A percentile compares a stretch with the other conserved stretches of the same genome.
Conservation (phyloP, 176 grass and related monocot species). For the Cenchrus purpureus region DNA sequence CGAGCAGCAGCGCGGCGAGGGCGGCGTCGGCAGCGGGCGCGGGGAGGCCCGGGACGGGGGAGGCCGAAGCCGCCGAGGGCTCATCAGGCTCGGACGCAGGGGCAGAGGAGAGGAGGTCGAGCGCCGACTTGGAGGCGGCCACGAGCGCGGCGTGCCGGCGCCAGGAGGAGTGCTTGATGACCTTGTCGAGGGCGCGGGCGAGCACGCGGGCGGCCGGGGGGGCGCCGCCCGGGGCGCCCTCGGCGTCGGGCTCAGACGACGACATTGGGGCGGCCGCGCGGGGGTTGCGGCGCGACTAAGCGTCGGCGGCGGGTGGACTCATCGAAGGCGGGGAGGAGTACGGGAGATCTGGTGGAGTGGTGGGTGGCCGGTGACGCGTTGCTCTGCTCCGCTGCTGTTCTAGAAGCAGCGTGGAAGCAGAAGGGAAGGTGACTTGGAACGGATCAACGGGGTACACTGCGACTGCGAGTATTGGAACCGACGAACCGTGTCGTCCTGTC, state of each 20-base stretch:
- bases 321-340: constrained; percentile 17
- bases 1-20: constrained; percentile 64
- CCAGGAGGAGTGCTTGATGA: constrained; percentile 97
- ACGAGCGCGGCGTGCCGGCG: constrained; percentile 83
- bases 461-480: constrained; percentile 2
- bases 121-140: constrained; percentile 76
- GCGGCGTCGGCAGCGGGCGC: constrained; percentile 46
- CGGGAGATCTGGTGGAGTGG: constrained; percentile 33
- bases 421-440: constrained; percentile 17
- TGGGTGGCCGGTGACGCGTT: constrained; percentile 27
- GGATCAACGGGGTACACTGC: constrained; percentile 33
- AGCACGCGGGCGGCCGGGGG: constrained; percentile 68
- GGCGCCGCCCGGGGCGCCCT: constrained; percentile 46
- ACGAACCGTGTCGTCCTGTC: neutral
- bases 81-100: neutral
- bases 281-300: neutral
- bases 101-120: constrained; percentile 72
- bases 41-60: constrained; percentile 47
- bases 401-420: constrained; percentile 30
- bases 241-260: constrained; percentile 18
- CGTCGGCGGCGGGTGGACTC: constrained; percentile 13
- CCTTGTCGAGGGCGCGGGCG: constrained; percentile 86
- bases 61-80: neutral
- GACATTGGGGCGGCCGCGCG: constrained; percentile 38
- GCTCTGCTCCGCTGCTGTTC: constrained; percentile 20